Base-by-base conservation (phyloP, 164 flowering plant species). In the Kalanchoe fedtschenkoi region DNA sequence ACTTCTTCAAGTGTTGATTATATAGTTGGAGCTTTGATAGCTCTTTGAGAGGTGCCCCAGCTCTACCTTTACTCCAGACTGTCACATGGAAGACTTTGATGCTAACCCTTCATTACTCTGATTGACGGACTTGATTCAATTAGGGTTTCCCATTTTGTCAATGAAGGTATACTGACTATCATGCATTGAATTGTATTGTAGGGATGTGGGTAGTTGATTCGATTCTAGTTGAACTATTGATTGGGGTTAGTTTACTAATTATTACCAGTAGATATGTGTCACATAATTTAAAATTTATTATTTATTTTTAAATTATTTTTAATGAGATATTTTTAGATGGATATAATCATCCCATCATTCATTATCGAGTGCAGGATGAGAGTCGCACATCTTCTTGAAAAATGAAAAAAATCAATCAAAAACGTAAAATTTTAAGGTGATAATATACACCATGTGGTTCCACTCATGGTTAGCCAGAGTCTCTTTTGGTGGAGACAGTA, bases 161-260 rank as follows among this genome's bases (percentile, higher is more conserved):
- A 21, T 46, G 24, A 46, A 46, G 26, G 53, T 21, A 19, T 46
- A 21, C 24, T 4, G 5, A 46, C 53, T 46, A 1, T 46, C 3
- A 19, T 46, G 10, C 24, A 5, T 47, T 47, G 10, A 47, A 2
- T 0, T 47, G 55, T 47, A 24, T 47, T 47, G 13, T 47, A 24
- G 30, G 5, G 30, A 11, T 28, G 5, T 15, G 15, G 8, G 24
- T 17, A 26, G 17, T 51, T 51, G 32, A 15, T 51, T 51, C 26
- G 56, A 51, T 51, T 51, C 56, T 51, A 16, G 33, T 51, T 51
- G 56, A 26, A 15, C 32, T 47, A 22, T 47, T 47, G 55, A 10
- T 22, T 24, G 30, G 3, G 29, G 55, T 47, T 47, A 30, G 55
- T 24, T 47, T 47, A 29, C 24, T 6, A 24, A 15, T 47, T n/a